phyloP scores from a whole-genome alignment of 768 basidiomycete genomes.

The Pleurotus djamor region DNA sequence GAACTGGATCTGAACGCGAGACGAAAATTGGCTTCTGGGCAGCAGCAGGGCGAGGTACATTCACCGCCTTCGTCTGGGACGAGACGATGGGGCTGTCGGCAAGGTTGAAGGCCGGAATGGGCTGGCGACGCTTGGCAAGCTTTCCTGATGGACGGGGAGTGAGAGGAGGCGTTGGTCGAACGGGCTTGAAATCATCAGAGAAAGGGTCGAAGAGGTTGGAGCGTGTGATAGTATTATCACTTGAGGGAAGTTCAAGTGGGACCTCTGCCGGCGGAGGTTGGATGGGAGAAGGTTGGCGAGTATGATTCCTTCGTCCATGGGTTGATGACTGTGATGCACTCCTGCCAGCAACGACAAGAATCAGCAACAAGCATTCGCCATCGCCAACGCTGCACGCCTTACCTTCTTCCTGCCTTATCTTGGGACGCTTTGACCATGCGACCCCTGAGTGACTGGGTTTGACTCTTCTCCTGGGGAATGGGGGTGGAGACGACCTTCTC shows the following conservation, averaged over 20 bases:
- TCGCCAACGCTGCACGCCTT: conserved; percentile 1
- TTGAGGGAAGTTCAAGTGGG: conserved; percentile 28
- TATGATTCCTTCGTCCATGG: conserved; percentile 46
- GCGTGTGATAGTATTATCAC: conserved; percentile 17
- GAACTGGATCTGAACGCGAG: conserved; percentile 52
- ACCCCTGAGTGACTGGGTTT: conserved; percentile 18
- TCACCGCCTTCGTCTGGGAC: conserved; percentile 42
- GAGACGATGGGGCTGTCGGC: conserved; percentile 27
- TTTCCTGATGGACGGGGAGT: conserved; percentile 50
- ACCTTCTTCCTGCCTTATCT: conserved; percentile 44
- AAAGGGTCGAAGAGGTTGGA: conserved; percentile 50
- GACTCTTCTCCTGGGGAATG: conserved; percentile 22
- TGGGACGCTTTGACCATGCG: conserved; percentile 31
- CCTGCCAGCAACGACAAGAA: conserved; percentile 22
- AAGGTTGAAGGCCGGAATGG: conserved; percentile 14
- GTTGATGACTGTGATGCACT: conserved; percentile 42
- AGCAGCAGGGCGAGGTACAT: conserved; percentile 35
- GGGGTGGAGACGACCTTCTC: conserved; percentile 3
- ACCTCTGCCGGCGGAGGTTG: conserved; percentile 65
- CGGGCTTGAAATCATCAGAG: conserved; percentile 21
- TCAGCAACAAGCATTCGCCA: background rate
- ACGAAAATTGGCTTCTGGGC: conserved; percentile 23
- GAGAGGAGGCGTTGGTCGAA: conserved; percentile 37
- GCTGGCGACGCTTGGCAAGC: conserved; percentile 57
- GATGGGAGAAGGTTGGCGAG: conserved; percentile 61